Base-by-base conservation (phyloP, 495 filamentous ascomycete species). In the Hypoxylon crocopeplum region DNA sequence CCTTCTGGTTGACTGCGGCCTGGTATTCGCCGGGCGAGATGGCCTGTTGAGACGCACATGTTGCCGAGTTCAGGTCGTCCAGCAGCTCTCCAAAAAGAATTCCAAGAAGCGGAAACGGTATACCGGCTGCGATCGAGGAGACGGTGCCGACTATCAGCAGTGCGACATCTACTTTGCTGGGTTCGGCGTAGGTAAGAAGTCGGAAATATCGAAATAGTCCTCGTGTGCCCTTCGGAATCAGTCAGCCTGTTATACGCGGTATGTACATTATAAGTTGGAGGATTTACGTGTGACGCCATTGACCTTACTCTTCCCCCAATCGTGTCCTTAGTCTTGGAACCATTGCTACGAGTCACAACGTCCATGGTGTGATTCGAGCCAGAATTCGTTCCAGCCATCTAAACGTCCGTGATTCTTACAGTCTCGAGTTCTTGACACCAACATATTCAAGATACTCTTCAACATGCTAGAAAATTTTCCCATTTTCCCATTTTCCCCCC, bases 41-140 rank as follows among this genome's bases (percentile, higher is more conserved):
- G 13, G 64, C 13, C 2, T 56, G 21, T 33, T 62, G 32, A 13
- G 53, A 51, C 5, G 69, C 63, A 60, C 86, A 88, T 12, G 82
- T 79, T n/a, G 77, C 78, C 3, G 73, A 72, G 67, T 89, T 88
- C 56, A 90, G 77, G 60, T 84, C 77, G 72, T 90, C 82, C 52
- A 90, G 76, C 5, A 90, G 76, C 69, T 87, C 71, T 48, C 86
- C 86, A 58, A 89, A 90, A 25, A 89, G 67, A 51, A 90, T 84
- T 17, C 82, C 85, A 30, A 89, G 83, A 19, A 89, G 71, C 11
- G 86, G 86, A 45, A 89, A 88, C 10, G 86, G 87, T 1, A 87
- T 82, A 47, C 86, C 86, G 8, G 87, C 82, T 8, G 77, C 86
- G 20, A 86, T 79, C 24, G 86, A 78, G 34, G 75, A 70, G 7